Base-by-base conservation (phyloP, 1,284 basidiomycete genomes). In the Ustilago tritici region DNA sequence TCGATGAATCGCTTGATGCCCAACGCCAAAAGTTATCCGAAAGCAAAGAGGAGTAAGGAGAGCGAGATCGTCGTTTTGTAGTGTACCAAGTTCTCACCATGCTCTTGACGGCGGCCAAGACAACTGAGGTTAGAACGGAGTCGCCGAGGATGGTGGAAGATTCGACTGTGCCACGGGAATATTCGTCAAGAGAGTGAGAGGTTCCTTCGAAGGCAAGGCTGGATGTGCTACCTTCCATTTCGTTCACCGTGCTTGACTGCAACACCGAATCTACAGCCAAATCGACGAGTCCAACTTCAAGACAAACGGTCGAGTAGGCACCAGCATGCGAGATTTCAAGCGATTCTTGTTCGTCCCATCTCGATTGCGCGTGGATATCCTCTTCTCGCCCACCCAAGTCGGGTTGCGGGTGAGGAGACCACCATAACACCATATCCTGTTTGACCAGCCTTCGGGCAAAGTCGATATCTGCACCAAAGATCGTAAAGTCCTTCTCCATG, bases 1-100 rank as follows among this genome's bases (percentile, higher is more conserved):
- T 90, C 36, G 95, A 93, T 4, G 62, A 89, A 55, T 90, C 91
- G 2, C 93, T 95, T 82, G 92, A 93, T 73, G 97, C 90, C 97
- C 97, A 99, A 36, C 97, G 90, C 95, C 95, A 98, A 88, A 99
- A 98, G 86, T 98, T 95, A 84, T 96, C 94, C 40, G 90, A 87
- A 2, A 86, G 70, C 35, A 89, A 80, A 61, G 89, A 86, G 11
- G 88, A 84, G 17, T 88, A 88, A 63, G 91, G 90, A 40, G 90
- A 89, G 54, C 89, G 89, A 70, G 90, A 89, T 78, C 93, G 93
- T 28, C 88, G 87, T 63, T 89, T 89, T 86, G 97, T 94, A n/a
- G 94, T 89, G 71, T 96, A 91, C 97, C 97, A 99, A 0, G 89
- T 87, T 86, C 94, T 95, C 78, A 98, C 90, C 92, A 99, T 93